Evolutionary conservation across 2,329 filamentous ascomycete species (phyloP), one percentile per base, ranked within the genome.

Genomic region (Trichoderma cornu-damae): DNA sequence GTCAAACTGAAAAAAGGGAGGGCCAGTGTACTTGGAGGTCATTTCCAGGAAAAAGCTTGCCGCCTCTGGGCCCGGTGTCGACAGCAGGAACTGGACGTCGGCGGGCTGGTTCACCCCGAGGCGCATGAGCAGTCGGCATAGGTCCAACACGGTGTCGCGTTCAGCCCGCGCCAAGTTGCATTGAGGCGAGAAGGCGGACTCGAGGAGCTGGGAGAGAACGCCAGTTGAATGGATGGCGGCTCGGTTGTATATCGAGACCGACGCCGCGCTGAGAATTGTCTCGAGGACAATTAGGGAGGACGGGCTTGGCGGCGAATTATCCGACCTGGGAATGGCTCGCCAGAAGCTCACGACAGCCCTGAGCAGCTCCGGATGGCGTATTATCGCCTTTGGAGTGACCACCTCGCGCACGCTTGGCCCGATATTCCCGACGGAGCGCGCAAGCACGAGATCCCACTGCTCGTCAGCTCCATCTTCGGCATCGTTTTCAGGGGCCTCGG

Each of bases 1-100:
- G 69, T 99, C 94, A 71, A 99, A 97, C 65, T 97, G 91, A 63
- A 99, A 88, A 69, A 89, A 92, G 0, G 92, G 84, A 5, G 94
- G 90, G 12, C 85, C 83, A 62, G 87, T 85, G 59, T 93, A 90
- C 48, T 79, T 79, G 61, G 85, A 84, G 62, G 95, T 83, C 68
- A 89, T 87, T 52, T 85, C 80, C 18, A 96, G 76, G 61, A 79
- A 83, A 66, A 96, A 94, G 49, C 87, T 82, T 11, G 89, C 80
- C 0, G 82, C 78, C 47, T 75, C 73, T 6, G 78, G 64, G 2
- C 80, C 79, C 7, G 79, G 72, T 26, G 75, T 77, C 11, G 79
- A 76, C 35, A 86, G 70, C 28, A 99, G 78, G 60, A 87, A 85
- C 66, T 92, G 86, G 14, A 90, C 89, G 75, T 96, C 91, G 44